These are phyloP conservation scores for Pythium oligandrum DNA, from an alignment of 352 stramenopile species.

Conservation along the genomic window DNA sequence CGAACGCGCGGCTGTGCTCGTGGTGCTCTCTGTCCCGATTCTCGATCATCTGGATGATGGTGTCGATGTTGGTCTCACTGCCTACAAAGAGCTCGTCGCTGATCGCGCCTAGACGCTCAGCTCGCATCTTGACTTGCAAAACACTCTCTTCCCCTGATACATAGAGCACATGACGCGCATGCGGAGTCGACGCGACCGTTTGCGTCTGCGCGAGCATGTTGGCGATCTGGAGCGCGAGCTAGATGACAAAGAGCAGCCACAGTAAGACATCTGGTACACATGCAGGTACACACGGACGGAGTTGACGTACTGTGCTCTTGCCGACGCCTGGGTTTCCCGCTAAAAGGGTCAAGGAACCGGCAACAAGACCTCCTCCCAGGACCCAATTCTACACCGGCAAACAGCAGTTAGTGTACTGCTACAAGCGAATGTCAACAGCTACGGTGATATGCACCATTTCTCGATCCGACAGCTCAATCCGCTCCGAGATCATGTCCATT, in stretches of 20 bases:
- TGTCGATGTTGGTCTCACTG: slow-evolving; percentile 83
- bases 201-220: slow-evolving; percentile 64
- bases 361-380: slow-evolving; percentile 94
- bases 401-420: slow-evolving; percentile 17
- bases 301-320: slow-evolving; percentile 75
- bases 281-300: not conserved
- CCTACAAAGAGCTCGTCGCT: slow-evolving; percentile 68
- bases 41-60: slow-evolving; percentile 59
- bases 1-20: slow-evolving; percentile 23
- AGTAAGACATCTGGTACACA: not conserved
- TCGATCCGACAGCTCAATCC: slow-evolving; percentile 63
- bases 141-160: slow-evolving; percentile 96
- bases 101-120: slow-evolving; percentile 75
- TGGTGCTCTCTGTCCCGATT: slow-evolving; percentile 9
- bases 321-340: slow-evolving; percentile 93
- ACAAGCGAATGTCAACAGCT: not conserved
- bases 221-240: slow-evolving; percentile 92
- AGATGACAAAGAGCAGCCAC: slow-evolving; percentile 4
- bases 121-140: slow-evolving; percentile 93
- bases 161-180: slow-evolving; percentile 85
- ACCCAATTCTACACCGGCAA: slow-evolving; percentile 85
- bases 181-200: slow-evolving; percentile 1
- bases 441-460: slow-evolving; percentile 38
- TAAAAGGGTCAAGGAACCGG: slow-evolving; percentile 93
- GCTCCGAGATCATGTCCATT: slow-evolving; percentile 40